Evolutionary conservation across 2,329 filamentous ascomycete genomes (phyloP).

Genomic region (Colletotrichum sp.): DNA sequence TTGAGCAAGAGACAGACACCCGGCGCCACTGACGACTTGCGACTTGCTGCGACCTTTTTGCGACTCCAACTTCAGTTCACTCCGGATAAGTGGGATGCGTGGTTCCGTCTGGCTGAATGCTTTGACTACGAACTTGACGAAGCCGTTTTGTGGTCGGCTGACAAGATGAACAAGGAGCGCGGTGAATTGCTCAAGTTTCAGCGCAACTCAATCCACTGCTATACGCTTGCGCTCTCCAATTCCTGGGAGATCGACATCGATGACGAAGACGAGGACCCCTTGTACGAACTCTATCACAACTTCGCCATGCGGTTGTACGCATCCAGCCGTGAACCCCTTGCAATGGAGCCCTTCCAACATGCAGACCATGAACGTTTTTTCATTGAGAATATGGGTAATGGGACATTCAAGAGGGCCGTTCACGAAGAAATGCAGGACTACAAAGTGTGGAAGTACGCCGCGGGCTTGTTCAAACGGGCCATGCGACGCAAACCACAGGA

Average conservation of each 20-base stretch:
- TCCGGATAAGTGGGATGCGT: conserved; percentile 83
- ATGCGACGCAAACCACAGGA: conserved; percentile 57
- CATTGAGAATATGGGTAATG: conserved; percentile 52
- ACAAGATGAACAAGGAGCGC: conserved; percentile 87
- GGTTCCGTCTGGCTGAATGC: conserved; percentile 86
- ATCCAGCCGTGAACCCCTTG: conserved; percentile 65
- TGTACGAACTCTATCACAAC: conserved; percentile 64
- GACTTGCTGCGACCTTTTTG: conserved; percentile 80
- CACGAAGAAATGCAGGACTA: conserved; percentile 63
- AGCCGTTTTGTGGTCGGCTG: conserved; percentile 84
- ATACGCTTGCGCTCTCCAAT: conserved; percentile 64
- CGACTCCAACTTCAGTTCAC: conserved; percentile 83
- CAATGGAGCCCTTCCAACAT: conserved; percentile 65
- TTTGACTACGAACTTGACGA: conserved; percentile 90
- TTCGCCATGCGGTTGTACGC: conserved; percentile 67
- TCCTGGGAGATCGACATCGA: conserved; percentile 50
- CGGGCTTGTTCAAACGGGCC: conserved; percentile 59
- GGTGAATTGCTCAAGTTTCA: conserved; percentile 77
- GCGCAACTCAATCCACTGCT: conserved; percentile 82
- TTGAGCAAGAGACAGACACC: conserved; percentile 77
- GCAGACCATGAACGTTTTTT: conserved; percentile 61
- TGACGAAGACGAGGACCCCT: conserved; percentile 52
- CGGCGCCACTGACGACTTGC: conserved; percentile 81
- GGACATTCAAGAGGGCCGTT: conserved; percentile 56
- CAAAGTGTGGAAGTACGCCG: conserved; percentile 66